These are phyloP conservation scores for Drechslera avenae DNA, from an alignment of 2,329 filamentous ascomycete species.

Conservation along the genomic window DNA sequence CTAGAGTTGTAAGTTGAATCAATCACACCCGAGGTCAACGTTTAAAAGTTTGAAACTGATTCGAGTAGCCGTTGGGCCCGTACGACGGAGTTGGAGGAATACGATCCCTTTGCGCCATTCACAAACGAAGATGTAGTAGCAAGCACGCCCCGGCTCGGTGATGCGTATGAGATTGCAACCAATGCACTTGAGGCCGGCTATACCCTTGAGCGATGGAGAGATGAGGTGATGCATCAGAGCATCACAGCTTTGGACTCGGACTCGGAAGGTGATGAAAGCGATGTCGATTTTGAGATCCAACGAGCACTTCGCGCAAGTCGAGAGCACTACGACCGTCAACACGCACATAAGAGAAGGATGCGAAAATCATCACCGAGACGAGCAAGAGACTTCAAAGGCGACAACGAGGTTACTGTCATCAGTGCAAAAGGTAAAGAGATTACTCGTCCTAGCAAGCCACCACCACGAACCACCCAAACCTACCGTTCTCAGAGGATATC, in stretches of 20 bases:
- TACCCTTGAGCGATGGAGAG: constrained; percentile 20
- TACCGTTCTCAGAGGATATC: no score
- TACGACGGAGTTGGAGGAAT: constrained; percentile 18
- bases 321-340: no score
- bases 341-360: background rate
- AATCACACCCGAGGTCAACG: no score
- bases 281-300: no score
- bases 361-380: no score
- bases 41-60: background rate
- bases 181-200: constrained; percentile 1
- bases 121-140: background rate
- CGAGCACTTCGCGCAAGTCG: no score
- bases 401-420: no score
- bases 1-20: constrained; percentile 18
- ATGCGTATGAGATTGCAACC: constrained; percentile 15
- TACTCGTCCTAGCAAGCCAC: no score
- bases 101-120: constrained; percentile 13
- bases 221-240: background rate
- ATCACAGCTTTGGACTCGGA: background rate
- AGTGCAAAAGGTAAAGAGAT: no score
- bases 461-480: no score
- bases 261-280: background rate
- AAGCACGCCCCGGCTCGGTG: constrained; percentile 12
- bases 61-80: constrained; percentile 28
- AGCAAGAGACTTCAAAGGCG: no score